Percentiles rank a stretch among this genome's conserved stretches.
phyloP scores from a whole-genome alignment of 2,329 filamentous ascomycete species.

The Seiridium unicorne region DNA sequence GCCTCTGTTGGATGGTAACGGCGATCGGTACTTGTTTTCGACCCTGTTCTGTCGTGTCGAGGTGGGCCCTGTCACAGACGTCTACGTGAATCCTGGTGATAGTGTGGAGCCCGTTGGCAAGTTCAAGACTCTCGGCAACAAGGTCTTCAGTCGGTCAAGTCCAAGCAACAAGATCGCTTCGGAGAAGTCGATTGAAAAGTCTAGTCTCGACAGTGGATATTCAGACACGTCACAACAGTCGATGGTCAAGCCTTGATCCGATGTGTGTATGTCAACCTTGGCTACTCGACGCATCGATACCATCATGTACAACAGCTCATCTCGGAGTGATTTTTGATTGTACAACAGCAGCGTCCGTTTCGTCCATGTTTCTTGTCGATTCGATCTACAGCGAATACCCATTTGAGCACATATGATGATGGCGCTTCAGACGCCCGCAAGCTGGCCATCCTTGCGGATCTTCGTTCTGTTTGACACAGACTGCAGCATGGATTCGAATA shows the following conservation, averaged over 20 bases:
- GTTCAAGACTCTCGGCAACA: conserved; percentile 55
- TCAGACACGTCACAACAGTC: conserved; percentile 20
- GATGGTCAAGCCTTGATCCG: conserved; percentile 4
- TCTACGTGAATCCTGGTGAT: conserved; percentile 48
- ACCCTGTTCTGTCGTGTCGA: conserved; percentile 89
- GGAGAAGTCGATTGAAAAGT: conserved; percentile 35
- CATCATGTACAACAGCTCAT: conserved; percentile 20
- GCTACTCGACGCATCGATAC: background rate
- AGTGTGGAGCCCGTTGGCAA: conserved; percentile 46
- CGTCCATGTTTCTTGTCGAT: conserved; percentile 16
- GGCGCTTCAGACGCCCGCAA: conserved; percentile 20
- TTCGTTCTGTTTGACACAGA: background rate
- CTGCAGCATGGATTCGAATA: background rate
- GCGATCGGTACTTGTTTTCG: conserved; percentile 92
- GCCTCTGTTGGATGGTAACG: conserved; percentile 82
- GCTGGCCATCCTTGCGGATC: background rate
- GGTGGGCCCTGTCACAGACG: conserved; percentile 56
- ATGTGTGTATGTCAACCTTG: conserved; percentile 1
- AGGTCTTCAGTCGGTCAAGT: conserved; percentile 55
- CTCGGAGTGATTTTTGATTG: conserved; percentile 14
- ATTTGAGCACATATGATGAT: conserved; percentile 21
- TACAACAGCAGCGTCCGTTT: conserved; percentile 10
- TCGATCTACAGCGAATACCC: conserved; percentile 25
- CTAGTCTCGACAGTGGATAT: conserved; percentile 38
- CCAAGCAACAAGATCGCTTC: conserved; percentile 27